phyloP scores from a whole-genome alignment of 345 rosid genomes.

The Gossypioides kirkii region DNA sequence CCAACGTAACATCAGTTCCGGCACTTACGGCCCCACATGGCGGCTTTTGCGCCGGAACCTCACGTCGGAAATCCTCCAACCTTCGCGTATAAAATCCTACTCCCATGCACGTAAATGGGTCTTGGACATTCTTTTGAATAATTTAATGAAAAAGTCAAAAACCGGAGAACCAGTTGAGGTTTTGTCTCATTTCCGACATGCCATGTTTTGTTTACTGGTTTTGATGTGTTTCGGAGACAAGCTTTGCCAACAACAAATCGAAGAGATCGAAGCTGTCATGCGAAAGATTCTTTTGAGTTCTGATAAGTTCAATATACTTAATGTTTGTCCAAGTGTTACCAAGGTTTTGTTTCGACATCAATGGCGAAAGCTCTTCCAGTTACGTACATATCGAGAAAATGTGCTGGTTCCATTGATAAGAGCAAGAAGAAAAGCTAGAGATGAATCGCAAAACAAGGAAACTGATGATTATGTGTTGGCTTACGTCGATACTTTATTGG shows the following conservation, averaged over 20 bases:
- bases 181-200: conserved; percentile 24
- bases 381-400: conserved; percentile 25
- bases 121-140: conserved; percentile 24
- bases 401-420: conserved; percentile 28
- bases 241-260: conserved; percentile 25
- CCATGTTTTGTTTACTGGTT: conserved; percentile 30
- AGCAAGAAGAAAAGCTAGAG: conserved; percentile 20
- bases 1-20: conserved; percentile 37
- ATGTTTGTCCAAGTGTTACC: conserved; percentile 33
- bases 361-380: conserved; percentile 25
- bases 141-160: conserved; percentile 7
- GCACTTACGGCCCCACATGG: conserved; percentile 44
- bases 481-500: conserved; percentile 33
- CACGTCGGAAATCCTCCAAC: conserved; percentile 41
- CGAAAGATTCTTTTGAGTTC: conserved; percentile 22
- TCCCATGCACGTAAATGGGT: conserved; percentile 37
- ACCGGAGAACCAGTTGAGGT: conserved; percentile 10
- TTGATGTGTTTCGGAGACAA: conserved; percentile 35
- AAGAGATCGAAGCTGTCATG: conserved; percentile 29
- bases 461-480: conserved; percentile 19
- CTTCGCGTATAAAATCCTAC: conserved; percentile 10
- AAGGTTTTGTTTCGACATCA: conserved; percentile 23
- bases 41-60: conserved; percentile 41
- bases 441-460: conserved; percentile 19
- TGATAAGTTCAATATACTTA: conserved; percentile 26